Percentiles rank a stretch among this genome's conserved stretches.
Evolutionary conservation across 2,329 filamentous ascomycete genomes (phyloP).

Genomic region (Trichoderma semiorbis): DNA sequence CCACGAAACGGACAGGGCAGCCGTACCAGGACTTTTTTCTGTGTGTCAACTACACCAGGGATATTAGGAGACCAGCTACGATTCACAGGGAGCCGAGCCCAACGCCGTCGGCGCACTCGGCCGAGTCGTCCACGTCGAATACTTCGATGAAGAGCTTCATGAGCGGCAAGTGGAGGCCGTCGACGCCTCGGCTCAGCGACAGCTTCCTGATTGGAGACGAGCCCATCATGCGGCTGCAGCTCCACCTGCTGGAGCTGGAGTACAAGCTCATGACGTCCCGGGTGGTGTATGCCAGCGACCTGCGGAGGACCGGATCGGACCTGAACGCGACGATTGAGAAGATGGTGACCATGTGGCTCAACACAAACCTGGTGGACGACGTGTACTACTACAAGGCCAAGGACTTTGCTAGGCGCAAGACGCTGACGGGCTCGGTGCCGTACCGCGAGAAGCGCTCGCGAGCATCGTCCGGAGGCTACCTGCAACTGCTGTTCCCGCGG

Average conservation of each 20-base stretch:
- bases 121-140: slow-evolving; percentile 24
- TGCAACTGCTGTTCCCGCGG: slow-evolving; percentile 25
- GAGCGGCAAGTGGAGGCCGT: slow-evolving; percentile 22
- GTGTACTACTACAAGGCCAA: slow-evolving; percentile 30
- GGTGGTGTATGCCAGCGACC: slow-evolving; percentile 30
- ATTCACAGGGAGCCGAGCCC: slow-evolving; percentile 24
- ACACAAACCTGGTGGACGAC: slow-evolving; percentile 29
- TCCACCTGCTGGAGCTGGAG: slow-evolving; percentile 30
- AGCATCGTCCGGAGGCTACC: slow-evolving; percentile 20
- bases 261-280: slow-evolving; percentile 30
- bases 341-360: slow-evolving; percentile 30
- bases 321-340: slow-evolving; percentile 25
- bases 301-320: slow-evolving; percentile 22
- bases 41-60: slow-evolving; percentile 31
- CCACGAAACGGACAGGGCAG: slow-evolving; percentile 23
- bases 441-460: slow-evolving; percentile 25
- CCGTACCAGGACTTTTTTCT: slow-evolving; percentile 30
- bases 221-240: slow-evolving; percentile 27
- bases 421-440: slow-evolving; percentile 18
- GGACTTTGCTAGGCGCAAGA: slow-evolving; percentile 25
- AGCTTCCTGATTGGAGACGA: slow-evolving; percentile 23
- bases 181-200: slow-evolving; percentile 25
- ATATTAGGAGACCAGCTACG: slow-evolving; percentile 19
- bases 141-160: slow-evolving; percentile 23
- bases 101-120: slow-evolving; percentile 23